Evolutionary conservation across 441 rosid species (phyloP).

Genomic region (Metrosideros polymorpha): DNA sequence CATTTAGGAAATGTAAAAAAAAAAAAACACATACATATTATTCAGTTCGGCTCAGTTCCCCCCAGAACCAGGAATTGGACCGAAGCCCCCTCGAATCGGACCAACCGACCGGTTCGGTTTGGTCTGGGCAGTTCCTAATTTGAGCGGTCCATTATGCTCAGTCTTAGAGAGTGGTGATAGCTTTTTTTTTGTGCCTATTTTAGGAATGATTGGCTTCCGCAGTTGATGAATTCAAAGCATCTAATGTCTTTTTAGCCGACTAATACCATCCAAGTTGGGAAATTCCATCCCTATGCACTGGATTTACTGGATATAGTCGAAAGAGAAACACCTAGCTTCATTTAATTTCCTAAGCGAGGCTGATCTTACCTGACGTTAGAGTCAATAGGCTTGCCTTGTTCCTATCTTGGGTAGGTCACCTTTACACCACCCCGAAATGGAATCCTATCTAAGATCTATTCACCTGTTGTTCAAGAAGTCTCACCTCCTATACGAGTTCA

Average conservation of each 20-base stretch:
- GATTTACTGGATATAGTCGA: neutral
- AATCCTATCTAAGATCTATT: neutral
- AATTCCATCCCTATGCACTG: neutral
- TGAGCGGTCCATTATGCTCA: too few species aligned
- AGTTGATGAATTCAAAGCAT: neutral
- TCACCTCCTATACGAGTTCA: neutral
- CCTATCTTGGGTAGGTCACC: neutral
- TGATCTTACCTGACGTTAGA: neutral
- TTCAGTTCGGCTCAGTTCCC: too few species aligned
- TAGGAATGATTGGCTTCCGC: neutral
- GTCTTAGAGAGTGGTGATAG: neutral
- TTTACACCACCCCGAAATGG: neutral
- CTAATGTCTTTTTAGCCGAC: neutral
- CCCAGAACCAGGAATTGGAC: too few species aligned
- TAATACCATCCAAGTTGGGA: fast-evolving
- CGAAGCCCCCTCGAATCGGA: too few species aligned
- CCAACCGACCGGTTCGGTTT: too few species aligned
- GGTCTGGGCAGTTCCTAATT: too few species aligned
- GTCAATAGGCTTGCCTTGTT: neutral
- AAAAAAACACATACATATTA: too few species aligned
- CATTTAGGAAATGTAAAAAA: too few species aligned
- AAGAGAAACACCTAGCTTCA: neutral
- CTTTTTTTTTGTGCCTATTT: neutral
- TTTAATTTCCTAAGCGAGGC: neutral
- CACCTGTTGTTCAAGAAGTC: neutral